Conservation (phyloP, 768 basidiomycete species). For the Clitopilus passeckerianus region DNA sequence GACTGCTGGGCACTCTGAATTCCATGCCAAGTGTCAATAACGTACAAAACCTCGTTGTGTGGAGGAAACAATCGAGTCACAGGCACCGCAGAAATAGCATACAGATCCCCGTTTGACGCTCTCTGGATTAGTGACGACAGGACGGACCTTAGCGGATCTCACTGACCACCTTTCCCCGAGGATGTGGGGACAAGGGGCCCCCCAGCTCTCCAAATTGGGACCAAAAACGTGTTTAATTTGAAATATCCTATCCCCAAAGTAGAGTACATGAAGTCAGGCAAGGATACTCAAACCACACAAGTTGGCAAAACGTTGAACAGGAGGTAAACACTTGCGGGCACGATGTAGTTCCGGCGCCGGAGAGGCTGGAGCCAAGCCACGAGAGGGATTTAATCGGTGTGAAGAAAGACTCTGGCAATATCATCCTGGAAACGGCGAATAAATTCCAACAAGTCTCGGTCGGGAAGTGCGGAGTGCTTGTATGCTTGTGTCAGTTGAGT, state of each 20-base stretch:
- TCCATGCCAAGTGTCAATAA: background rate
- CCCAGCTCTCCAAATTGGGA: background rate
- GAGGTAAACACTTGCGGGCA: background rate
- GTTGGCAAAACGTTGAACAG: too few species aligned
- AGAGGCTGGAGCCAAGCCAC: background rate
- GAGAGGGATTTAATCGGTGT: background rate
- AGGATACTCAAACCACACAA: too few species aligned
- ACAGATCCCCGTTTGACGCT: background rate
- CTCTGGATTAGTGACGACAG: background rate
- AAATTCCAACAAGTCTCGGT: conserved; percentile 62
- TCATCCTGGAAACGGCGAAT: conserved; percentile 68
- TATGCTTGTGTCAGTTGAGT: conserved; percentile 72
- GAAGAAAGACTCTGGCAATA: conserved; percentile 49
- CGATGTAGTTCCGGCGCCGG: background rate
- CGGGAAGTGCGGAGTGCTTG: conserved; percentile 70
- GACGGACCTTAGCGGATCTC: background rate
- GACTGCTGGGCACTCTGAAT: background rate
- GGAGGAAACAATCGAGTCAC: background rate
- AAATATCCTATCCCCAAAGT: background rate
- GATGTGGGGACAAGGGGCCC: background rate
- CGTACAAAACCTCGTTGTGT: background rate
- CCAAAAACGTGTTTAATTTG: background rate
- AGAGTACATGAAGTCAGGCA: background rate
- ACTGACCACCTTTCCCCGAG: background rate
- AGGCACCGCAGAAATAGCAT: background rate